Evolutionary conservation across 495 filamentous ascomycete genomes (phyloP), one percentile per base, ranked within the genome.

Genomic region (Echria macrotheca): DNA sequence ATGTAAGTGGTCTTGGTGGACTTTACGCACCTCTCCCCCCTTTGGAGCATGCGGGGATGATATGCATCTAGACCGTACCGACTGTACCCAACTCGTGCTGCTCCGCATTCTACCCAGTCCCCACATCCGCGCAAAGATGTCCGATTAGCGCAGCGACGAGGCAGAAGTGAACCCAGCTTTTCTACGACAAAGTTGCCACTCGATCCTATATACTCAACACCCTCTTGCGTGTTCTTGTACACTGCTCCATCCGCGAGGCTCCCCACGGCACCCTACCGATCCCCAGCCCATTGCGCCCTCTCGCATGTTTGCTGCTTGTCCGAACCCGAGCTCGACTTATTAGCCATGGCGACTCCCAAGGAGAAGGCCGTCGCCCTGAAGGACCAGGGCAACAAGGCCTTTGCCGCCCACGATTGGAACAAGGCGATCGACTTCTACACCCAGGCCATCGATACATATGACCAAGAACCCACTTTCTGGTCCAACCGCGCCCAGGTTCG

Each of bases 311-410:
- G n/a, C n/a, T n/a, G n/a, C n/a, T n/a, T n/a, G n/a, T n/a, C n/a
- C n/a, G n/a, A n/a, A n/a, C n/a, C n/a, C n/a, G n/a, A n/a, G n/a
- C n/a, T n/a, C n/a, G n/a, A n/a, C n/a, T n/a, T n/a, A n/a, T n/a
- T n/a, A n/a, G n/a, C n/a, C n/a, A 68, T 68, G 65, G 55, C 65
- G 45, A 64, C 63, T 4, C 45, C 56, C 2, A 51, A 60, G 48
- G 60, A 89, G 50, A 77, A 83, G 64, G 91, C 91, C 42, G 76
- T 80, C 50, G 84, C 82, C 56, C 72, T 94, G 51, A 99, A 99
- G 76, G 81, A 89, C 68, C 81, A 95, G 65, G 93, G 93, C 49
- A 99, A 99, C 71, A 85, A 89, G 60, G 90, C 89, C 32, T 95
- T 97, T 68, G 82, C 83, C 18, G 68, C 78, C 15, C 89, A 95